phyloP scores from a whole-genome alignment of 2,329 filamentous ascomycete species.

The Colletotrichum tofieldiae region DNA sequence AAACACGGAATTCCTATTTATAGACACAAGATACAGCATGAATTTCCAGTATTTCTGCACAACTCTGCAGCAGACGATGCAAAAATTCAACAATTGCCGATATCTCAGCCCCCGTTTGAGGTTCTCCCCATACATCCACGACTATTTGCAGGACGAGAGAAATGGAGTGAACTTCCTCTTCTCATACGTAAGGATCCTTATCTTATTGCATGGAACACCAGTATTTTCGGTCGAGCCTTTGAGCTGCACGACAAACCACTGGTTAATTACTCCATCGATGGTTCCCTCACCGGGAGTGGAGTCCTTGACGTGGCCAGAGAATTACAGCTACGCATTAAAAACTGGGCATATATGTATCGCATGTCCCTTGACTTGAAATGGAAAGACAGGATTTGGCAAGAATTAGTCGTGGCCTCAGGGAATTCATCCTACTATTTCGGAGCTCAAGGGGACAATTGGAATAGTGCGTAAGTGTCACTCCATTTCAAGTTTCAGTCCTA shows the following conservation, averaged over 20 bases:
- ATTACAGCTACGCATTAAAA: not conserved
- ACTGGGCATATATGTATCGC: not conserved
- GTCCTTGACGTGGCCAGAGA: not conserved
- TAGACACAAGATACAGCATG: not conserved
- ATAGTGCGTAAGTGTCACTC: not conserved
- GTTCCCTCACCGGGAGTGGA: not conserved
- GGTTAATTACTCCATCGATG: not conserved
- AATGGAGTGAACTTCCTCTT: not conserved
- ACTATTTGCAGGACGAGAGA: not conserved
- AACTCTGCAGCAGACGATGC: not conserved
- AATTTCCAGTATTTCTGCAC: not conserved
- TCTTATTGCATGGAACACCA: not conserved
- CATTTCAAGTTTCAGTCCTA: not conserved
- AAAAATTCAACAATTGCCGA: not conserved
- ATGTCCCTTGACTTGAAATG: not conserved
- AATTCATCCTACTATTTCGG: not conserved
- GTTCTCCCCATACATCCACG: not conserved
- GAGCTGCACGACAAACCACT: not conserved
- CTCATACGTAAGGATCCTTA: not conserved
- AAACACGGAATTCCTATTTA: not conserved
- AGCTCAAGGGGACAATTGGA: not conserved
- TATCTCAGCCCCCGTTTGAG: not conserved
- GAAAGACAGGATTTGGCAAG: slow-evolving; percentile 1
- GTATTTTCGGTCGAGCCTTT: not conserved
- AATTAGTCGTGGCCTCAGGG: not conserved